Evolutionary conservation across 371 early-diverging fungal genomes (phyloP), one percentile per base, ranked within the genome.

Genomic region (Choanephora cucurbitarum): DNA sequence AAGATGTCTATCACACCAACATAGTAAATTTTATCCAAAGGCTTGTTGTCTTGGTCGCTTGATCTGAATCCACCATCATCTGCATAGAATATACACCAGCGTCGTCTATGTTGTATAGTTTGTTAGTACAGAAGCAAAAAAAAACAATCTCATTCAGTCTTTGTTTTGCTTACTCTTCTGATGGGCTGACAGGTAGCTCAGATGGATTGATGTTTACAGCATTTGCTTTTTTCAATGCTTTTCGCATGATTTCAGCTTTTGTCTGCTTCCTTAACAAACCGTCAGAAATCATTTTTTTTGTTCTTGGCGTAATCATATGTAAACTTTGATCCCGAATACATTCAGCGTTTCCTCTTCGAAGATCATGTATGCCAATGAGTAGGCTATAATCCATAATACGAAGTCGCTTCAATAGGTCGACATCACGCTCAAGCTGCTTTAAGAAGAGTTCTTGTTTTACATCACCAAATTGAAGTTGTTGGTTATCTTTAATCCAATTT

Each of bases 381-480:
- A 98, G 70, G 53, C 94, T 93, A 75, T 98, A 98, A 74, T 98
- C 99, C 99, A 98, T 98, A 51, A 98, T 97, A 49, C 93, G 88
- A 44, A 91, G 77, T 14, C 69, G 66, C 43, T 79, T 71, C 48
- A 97, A 69, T 48, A 95, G 79, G 67, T 76, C 75, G 5, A 92
- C 91, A 66, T 98, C 99, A 22, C 80, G 73, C 42, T 91, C 83
- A 48, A 94, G 74, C 74, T 97, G 97, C 32, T 85, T 85, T 31
- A 93, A 71, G 53, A 97, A 85, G 34, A 86, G 48, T 3, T 70
- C 67, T 18, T 88, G 75, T 70, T 94, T 96, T 42, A 72, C 75
- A 0, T 95, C 92, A 5, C 97, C 96, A n/a, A 98, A 69, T 52
- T 89, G 76, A 49, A 98, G 66, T 55, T 87, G 79, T 32, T 84